Base-by-base conservation (phyloP, 2,329 filamentous ascomycete species). In the Fonsecaea monophora region DNA sequence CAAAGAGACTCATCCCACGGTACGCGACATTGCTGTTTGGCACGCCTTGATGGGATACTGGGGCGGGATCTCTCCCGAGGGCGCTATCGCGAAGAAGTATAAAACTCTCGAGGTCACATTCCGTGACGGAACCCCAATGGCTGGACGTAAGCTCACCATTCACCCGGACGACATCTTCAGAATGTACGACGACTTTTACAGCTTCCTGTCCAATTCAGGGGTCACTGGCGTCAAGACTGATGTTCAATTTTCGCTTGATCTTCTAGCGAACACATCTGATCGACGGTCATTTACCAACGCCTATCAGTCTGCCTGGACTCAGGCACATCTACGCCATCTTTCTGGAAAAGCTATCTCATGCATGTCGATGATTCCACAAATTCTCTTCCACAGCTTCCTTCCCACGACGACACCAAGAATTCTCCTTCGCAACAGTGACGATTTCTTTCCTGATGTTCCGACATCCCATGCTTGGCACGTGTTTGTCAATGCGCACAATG, bases 211-310 rank as follows among this genome's bases (percentile, higher is more conserved):
- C 0, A 84, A 85, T 2, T 85, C 86, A 40, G 94, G 93, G 0
- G 83, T 99, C 37, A 91, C 96, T 76, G 89, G 89, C 0, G 94
- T 97, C 72, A 99, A 99, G 78, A 94, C 94, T 0, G 95, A 99
- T 76, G 92, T 88, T 0, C 94, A 99, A 75, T 97, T 94, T 79
- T 92, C 93, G 81, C 81, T 96, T 18, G 94, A 98, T 75, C 86
- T 90, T 2, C 86, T 94, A 73, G 80, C 85, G 30, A 85, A 88
- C 54, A 87, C 94, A 6, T 81, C 86, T 15, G 86, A 88, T 73
- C 88, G 94, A n/a, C 86, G 87, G 38, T 83, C 86, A 8, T 86
- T 97, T 40, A 92, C 89, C 55, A 85, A 84, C 7, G 82, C 88
- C 2, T 97, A 97, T 73, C 89, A 95, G 69, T 92, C 96, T 75